Percentiles rank a stretch among this genome's conserved stretches.
Evolutionary conservation across 192 early-diverging fungal species (phyloP).

Genomic region (Gaertneriomyces semiglobifer): DNA sequence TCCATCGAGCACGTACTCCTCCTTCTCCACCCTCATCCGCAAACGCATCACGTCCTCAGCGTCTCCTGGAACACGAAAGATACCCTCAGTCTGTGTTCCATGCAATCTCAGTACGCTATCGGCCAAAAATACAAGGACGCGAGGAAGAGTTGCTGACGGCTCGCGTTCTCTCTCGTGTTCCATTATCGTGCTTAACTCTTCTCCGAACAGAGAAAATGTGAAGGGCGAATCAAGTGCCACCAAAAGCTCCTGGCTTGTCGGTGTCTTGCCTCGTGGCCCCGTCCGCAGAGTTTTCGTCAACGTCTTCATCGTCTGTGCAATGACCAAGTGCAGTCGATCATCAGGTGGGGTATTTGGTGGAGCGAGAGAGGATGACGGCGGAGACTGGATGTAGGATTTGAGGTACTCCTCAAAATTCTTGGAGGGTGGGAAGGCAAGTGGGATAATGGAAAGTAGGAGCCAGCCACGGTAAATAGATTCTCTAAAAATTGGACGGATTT

Average conservation of each 20-base stretch:
- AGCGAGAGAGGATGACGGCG: too few relatives aligned
- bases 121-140: constrained; percentile 77
- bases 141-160: constrained; percentile 64
- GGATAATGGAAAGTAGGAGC: constrained; percentile 76
- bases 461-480: constrained; percentile 79
- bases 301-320: constrained; percentile 45
- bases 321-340: constrained; percentile 21
- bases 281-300: constrained; percentile 69
- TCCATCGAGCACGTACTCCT: constrained; percentile 64
- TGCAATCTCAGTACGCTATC: constrained; percentile 69
- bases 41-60: constrained; percentile 79
- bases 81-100: constrained; percentile 82
- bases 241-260: constrained; percentile 66
- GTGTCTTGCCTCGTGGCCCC: constrained; percentile 76
- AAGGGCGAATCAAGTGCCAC: constrained; percentile 77
- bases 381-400: constrained; percentile 61
- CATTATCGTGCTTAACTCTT: constrained; percentile 85
- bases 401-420: constrained; percentile 84
- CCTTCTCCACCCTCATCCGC: constrained; percentile 79
- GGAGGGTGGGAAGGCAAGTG: constrained; percentile 86
- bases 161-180: constrained; percentile 33
- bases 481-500: constrained; percentile 20
- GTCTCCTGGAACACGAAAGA: constrained; percentile 95
- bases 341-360: too few relatives aligned
- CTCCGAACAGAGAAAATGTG: constrained; percentile 84